Evolutionary conservation across 768 basidiomycete genomes (phyloP).

Genomic region (Macrolepiota albuminosa): DNA sequence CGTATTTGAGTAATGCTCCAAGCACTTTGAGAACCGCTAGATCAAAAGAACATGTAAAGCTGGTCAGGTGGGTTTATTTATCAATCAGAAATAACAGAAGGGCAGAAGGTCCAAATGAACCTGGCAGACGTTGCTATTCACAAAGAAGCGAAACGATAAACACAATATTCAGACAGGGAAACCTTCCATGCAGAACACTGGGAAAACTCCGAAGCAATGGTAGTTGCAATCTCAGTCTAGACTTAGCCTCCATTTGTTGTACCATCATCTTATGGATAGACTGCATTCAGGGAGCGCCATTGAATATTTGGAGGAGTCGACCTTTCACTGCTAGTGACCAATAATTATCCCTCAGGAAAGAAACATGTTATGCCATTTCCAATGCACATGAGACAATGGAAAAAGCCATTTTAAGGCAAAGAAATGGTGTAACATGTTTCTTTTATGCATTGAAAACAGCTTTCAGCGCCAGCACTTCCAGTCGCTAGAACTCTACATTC

Average conservation of each 20-base stretch:
- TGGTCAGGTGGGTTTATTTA: slow-evolving; percentile 23
- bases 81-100: slow-evolving; percentile 19
- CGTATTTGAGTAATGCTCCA: slow-evolving; percentile 63
- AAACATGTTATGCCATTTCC: no score
- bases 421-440: no score
- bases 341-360: no score
- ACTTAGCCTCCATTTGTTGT: slow-evolving; percentile 67
- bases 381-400: no score
- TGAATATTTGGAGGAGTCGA: slow-evolving; percentile 9
- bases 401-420: no score
- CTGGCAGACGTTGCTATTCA: slow-evolving; percentile 60
- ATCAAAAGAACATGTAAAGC: slow-evolving; percentile 75
- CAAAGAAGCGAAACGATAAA: slow-evolving; percentile 58
- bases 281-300: slow-evolving; percentile 2
- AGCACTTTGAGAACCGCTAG: slow-evolving; percentile 69
- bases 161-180: slow-evolving; percentile 55
- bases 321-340: slow-evolving; percentile 6
- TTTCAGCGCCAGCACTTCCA: slow-evolving; percentile 33
- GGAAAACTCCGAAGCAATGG: slow-evolving; percentile 42
- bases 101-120: slow-evolving; percentile 27
- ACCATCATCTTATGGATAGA: slow-evolving; percentile 56
- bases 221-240: slow-evolving; percentile 43
- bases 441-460: no score
- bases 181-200: slow-evolving; percentile 53
- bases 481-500: slow-evolving; percentile 68